A percentile compares a stretch with the other conserved stretches of the same genome.
These are phyloP conservation scores for Laguncularia racemosa DNA, from an alignment of 345 rosid genomes.

Conservation along the genomic window DNA sequence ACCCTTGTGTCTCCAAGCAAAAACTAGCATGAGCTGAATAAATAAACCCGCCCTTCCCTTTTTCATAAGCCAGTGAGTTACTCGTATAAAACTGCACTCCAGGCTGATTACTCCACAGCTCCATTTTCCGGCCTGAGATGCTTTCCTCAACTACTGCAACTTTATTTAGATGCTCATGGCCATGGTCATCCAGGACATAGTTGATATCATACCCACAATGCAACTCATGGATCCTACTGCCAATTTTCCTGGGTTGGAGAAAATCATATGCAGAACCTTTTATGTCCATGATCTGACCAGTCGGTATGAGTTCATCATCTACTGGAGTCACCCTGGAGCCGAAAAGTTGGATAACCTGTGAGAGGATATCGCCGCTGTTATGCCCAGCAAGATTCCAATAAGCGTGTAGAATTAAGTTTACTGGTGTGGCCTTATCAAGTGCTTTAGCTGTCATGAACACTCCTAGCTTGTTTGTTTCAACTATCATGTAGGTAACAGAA, in stretches of 20 bases:
- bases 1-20: conserved; percentile 72
- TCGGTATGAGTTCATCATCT: conserved; percentile 63
- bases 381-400: conserved; percentile 82
- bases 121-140: conserved; percentile 57
- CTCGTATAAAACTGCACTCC: conserved; percentile 69
- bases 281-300: conserved; percentile 34
- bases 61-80: conserved; percentile 30
- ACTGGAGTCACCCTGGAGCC: conserved; percentile 51
- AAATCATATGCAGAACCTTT: conserved; percentile 59
- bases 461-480: conserved; percentile 34
- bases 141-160: conserved; percentile 51
- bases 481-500: conserved; percentile 44
- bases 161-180: conserved; percentile 25
- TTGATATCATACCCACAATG: conserved; percentile 71
- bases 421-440: conserved; percentile 52
- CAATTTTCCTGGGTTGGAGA: conserved; percentile 34
- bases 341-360: conserved; percentile 42
- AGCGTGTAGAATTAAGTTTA: conserved; percentile 62
- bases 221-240: conserved; percentile 31
- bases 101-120: conserved; percentile 54
- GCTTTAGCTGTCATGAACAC: conserved; percentile 60
- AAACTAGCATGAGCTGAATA: conserved; percentile 44
- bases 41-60: conserved; percentile 43
- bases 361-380: conserved; percentile 51
- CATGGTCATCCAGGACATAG: conserved; percentile 38